These are phyloP conservation scores for Dissoconium aciculare DNA, from an alignment of 2,329 filamentous ascomycete species.

Conservation along the genomic window DNA sequence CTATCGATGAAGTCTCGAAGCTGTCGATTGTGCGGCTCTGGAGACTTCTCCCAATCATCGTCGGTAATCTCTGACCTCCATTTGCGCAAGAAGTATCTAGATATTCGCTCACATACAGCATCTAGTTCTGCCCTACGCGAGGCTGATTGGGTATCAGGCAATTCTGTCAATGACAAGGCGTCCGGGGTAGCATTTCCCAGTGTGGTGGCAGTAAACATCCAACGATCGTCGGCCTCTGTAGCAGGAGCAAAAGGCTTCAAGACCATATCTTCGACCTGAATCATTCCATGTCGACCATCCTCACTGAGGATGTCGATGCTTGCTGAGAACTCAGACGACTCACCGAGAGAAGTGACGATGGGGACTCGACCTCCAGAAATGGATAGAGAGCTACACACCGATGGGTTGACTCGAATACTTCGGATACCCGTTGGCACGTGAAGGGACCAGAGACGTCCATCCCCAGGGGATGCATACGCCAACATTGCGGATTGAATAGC, in stretches of 20 bases:
- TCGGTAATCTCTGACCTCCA: constrained; percentile 1
- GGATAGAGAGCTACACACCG: not conserved
- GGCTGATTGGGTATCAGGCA: too few relatives aligned
- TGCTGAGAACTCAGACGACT: not conserved
- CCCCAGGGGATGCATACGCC: constrained; percentile 17
- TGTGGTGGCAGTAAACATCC: constrained; percentile 2
- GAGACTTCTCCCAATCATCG: constrained; percentile 1
- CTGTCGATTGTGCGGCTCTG: not conserved
- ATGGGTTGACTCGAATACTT: not conserved
- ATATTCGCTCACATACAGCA: not conserved
- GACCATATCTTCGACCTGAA: constrained; percentile 4
- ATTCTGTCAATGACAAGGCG: too few relatives aligned
- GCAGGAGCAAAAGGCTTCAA: constrained; percentile 3
- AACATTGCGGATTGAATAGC: constrained; percentile 20
- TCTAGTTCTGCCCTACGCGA: too few relatives aligned
- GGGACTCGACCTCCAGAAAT: not conserved
- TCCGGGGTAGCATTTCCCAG: not conserved
- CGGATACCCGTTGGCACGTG: constrained; percentile 8
- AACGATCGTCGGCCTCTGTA: constrained; percentile 2
- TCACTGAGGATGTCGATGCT: constrained; percentile 1
- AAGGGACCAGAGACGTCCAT: constrained; percentile 13
- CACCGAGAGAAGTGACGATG: not conserved
- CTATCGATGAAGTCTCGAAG: constrained; percentile 1
- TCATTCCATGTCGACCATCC: not conserved
- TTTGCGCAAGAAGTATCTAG: constrained; percentile 6